Evolutionary conservation across 2,329 filamentous ascomycete genomes (phyloP).

Genomic region (Exophiala calicioides): DNA sequence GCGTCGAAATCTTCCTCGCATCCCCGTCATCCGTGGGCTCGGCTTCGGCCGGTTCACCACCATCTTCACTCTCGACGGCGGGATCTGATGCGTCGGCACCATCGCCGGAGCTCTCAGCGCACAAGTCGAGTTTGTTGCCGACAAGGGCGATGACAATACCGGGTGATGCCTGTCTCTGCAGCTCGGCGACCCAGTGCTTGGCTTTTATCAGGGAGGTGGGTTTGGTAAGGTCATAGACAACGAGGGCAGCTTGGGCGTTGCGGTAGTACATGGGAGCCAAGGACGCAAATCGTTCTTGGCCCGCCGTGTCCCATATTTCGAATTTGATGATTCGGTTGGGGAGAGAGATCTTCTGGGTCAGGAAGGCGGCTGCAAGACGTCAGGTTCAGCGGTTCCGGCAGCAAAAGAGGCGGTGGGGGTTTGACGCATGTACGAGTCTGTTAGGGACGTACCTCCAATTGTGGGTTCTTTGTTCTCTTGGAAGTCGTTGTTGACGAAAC

Average conservation of each 20-base stretch:
- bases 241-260: constrained; percentile 94
- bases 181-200: constrained; percentile 97
- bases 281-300: constrained; percentile 95
- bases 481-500: constrained; percentile 99
- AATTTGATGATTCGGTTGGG: constrained; percentile 86
- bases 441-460: constrained; percentile 74
- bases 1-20: constrained; percentile 84
- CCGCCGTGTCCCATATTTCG: constrained; percentile 97
- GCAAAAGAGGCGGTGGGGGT: not conserved
- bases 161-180: constrained; percentile 92
- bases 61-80: constrained; percentile 44
- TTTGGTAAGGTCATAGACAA: constrained; percentile 98
- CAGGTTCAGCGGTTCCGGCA: constrained; percentile 2
- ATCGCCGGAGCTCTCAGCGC: constrained; percentile 57
- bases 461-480: constrained; percentile 99
- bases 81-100: constrained; percentile 31
- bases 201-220: constrained; percentile 93
- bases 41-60: constrained; percentile 46
- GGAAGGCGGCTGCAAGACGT: constrained; percentile 73
- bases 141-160: constrained; percentile 97
- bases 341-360: constrained; percentile 97
- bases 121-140: constrained; percentile 94
- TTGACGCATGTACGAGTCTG: not conserved
- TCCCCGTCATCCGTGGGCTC: constrained; percentile 67
- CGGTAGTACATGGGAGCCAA: constrained; percentile 99